Percentiles rank a stretch among this genome's conserved stretches.
phyloP scores from a whole-genome alignment of 345 rosid genomes.

The Cardamine resedifolia region DNA sequence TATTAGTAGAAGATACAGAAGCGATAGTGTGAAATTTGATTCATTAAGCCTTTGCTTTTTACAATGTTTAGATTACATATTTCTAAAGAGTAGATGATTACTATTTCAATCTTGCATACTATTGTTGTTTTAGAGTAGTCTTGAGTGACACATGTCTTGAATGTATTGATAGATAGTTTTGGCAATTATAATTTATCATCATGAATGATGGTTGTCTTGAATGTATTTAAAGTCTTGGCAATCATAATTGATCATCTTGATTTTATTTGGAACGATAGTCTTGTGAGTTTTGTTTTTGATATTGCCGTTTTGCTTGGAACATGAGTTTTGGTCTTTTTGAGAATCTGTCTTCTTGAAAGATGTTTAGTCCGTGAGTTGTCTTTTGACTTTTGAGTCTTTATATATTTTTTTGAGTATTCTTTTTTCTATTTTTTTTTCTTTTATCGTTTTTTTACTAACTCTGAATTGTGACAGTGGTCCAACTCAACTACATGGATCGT shows the following conservation, averaged over 20 bases:
- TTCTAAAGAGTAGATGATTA: neutral
- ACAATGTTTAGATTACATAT: neutral
- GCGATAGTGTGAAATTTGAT: neutral
- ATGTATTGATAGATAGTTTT: neutral
- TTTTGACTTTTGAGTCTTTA: neutral
- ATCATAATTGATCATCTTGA: too few species aligned
- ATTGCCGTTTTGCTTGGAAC: too few species aligned
- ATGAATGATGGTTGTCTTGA: too few species aligned
- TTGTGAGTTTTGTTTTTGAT: neutral
- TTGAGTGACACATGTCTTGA: neutral
- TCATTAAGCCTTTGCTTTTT: neutral
- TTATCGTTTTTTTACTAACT: neutral
- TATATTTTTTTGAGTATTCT: neutral
- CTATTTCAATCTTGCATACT: neutral
- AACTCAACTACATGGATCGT: too few species aligned
- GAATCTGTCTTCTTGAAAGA: neutral
- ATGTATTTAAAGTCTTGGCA: too few species aligned
- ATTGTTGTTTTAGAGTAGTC: neutral
- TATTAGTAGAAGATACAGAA: neutral
- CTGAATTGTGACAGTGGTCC: neutral
- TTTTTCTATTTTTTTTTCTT: neutral
- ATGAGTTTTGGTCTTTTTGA: too few species aligned
- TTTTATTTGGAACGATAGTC: too few species aligned
- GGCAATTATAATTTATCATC: too few species aligned
- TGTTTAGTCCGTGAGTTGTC: neutral